Conservation (phyloP, 2,329 filamentous ascomycete species). For the Sclerotinia subarctica region DNA sequence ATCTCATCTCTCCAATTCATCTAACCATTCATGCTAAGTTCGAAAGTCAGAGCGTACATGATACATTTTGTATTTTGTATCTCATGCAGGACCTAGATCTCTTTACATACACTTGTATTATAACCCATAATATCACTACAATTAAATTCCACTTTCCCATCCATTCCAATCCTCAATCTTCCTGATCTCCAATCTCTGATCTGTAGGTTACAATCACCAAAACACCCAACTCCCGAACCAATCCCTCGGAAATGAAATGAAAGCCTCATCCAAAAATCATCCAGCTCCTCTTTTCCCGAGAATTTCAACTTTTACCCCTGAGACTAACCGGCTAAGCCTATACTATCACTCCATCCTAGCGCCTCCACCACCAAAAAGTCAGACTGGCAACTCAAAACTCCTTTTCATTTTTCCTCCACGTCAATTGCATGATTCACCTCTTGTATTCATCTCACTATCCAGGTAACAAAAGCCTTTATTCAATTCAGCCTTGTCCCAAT, state of each 20-base stretch:
- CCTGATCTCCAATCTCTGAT: too few relatives aligned
- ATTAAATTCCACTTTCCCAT: too few relatives aligned
- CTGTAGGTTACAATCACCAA: background rate
- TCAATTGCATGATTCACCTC: background rate
- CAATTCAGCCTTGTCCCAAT: background rate
- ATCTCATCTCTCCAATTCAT: background rate
- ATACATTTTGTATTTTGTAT: too few relatives aligned
- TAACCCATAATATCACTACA: too few relatives aligned
- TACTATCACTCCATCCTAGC: too few relatives aligned
- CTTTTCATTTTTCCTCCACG: background rate
- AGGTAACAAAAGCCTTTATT: too few relatives aligned
- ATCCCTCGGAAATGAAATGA: conserved; percentile 1
- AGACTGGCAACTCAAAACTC: too few relatives aligned
- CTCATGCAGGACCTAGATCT: background rate
- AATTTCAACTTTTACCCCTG: background rate
- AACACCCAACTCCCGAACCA: background rate
- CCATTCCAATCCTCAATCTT: background rate
- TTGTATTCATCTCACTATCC: background rate
- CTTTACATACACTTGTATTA: background rate
- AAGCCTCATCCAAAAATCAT: too few relatives aligned
- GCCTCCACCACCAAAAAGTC: background rate
- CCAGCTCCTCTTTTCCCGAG: conserved; percentile 10
- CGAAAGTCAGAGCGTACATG: background rate
- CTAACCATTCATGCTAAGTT: background rate
- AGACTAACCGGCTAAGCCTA: background rate